Evolutionary conservation across 1,139 yeast species (phyloP), one percentile per base, ranked within the genome.

Genomic region (Meyerozyma sp.): DNA sequence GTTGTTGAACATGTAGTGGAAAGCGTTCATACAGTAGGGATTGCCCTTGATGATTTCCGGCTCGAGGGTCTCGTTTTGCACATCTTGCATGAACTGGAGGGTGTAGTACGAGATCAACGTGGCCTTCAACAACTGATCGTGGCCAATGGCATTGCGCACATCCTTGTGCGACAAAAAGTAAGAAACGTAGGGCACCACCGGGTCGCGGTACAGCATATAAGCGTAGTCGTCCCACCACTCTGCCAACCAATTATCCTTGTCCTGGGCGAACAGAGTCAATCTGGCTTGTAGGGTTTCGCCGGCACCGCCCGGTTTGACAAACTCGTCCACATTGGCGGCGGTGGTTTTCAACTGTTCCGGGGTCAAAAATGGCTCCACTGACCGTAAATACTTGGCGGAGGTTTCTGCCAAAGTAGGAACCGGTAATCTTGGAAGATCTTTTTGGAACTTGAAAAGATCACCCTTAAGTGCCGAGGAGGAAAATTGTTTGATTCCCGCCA

Each of bases 201-300:
- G 96, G 63, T 89, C 98, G 54, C 95, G 79, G 68, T 89, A 90
- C 36, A 87, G 82, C 73, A 93, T 72, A 66, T 93, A 93, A 28
- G 97, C 96, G 55, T 85, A 89, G 57, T 87, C 87, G 63, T 91
- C 96, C 98, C 98, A 93, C 76, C 85, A 89, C 49, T 81, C 85
- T 44, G 88, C 81, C 58, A 93, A 77, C 98, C 98, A 93, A 65
- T 93, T 93, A 61, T 88, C 83, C 52, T 81, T 77, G 47, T 67
- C 77, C 35, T 66, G 57, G 36, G 94, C 83, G 54, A 80, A 79
- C 26, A 75, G 69, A 37, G 66, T 60, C 45, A 93, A 75, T 52
- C 93, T 77, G 44, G 69, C 53, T 61, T 93, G 98, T 50, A 93
- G 75, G 32, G 66, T 66, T 40, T 79, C 80, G 36, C 95, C 95